These are phyloP conservation scores for Daldinia sp. DNA, from an alignment of 2,329 filamentous ascomycete genomes.

Conservation along the genomic window DNA sequence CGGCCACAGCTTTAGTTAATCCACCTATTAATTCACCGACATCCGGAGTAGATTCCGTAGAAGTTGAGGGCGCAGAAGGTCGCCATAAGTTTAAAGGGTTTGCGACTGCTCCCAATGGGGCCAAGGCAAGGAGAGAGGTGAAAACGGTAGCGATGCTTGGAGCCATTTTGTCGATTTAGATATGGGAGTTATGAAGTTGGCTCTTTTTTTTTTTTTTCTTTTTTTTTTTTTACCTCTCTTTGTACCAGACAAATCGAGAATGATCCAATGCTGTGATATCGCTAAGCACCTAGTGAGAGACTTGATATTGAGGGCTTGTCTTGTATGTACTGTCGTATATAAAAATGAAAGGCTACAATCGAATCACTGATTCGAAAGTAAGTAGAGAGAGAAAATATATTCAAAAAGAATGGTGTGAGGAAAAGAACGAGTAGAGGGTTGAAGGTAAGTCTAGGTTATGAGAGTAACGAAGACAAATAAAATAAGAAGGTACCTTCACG, in stretches of 20 bases:
- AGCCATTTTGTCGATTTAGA: slow-evolving; percentile 39
- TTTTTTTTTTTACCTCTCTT: slow-evolving; percentile 22
- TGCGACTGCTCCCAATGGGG: slow-evolving; percentile 41
- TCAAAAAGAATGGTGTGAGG: slow-evolving; percentile 17
- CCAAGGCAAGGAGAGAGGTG: slow-evolving; percentile 42
- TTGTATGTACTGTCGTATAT: not conserved
- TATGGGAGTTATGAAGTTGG: not conserved
- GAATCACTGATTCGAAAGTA: slow-evolving; percentile 31
- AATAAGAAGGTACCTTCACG: slow-evolving; percentile 13
- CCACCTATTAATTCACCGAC: not conserved
- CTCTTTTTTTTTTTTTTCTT: not conserved
- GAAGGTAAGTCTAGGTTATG: slow-evolving; percentile 13
- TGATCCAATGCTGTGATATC: slow-evolving; percentile 4
- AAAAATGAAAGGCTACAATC: slow-evolving; percentile 6
- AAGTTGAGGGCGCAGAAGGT: slow-evolving; percentile 31
- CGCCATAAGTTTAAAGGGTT: slow-evolving; percentile 38
- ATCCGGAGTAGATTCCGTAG: slow-evolving; percentile 42
- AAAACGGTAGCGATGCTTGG: slow-evolving; percentile 43
- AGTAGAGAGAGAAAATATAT: slow-evolving; percentile 2
- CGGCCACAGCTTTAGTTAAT: not conserved
- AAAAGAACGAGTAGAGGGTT: slow-evolving; percentile 13
- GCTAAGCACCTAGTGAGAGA: slow-evolving; percentile 20
- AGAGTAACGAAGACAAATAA: slow-evolving; percentile 14
- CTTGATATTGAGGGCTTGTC: slow-evolving; percentile 18
- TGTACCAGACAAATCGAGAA: slow-evolving; percentile 42